phyloP scores from a whole-genome alignment of 2,329 filamentous ascomycete species.

The Blastomyces percursus region DNA sequence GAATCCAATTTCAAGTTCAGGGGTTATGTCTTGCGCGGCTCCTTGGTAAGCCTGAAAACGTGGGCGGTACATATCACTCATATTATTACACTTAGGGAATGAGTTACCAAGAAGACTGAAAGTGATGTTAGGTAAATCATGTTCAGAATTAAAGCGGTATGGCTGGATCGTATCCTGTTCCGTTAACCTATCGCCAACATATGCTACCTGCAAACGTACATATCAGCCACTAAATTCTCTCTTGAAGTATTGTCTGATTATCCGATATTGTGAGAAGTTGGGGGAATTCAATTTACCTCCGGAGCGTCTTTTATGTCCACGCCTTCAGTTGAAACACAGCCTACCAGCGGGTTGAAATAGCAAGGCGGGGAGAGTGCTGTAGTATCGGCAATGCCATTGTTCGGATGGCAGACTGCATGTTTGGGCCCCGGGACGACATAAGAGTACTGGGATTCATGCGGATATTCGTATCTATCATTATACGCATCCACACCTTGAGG shows the following conservation, averaged over 20 bases:
- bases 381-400: neutral
- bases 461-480: neutral
- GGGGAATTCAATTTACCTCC: neutral
- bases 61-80: constrained; percentile 10
- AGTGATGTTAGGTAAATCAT: neutral
- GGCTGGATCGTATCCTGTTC: neutral
- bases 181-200: neutral
- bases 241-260: neutral
- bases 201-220: neutral
- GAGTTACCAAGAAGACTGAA: constrained; percentile 9
- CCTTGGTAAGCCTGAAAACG: neutral
- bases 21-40: neutral
- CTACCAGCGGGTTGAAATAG: neutral
- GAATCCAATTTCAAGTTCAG: constrained; percentile 2
- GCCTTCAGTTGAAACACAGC: neutral
- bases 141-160: neutral
- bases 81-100: constrained; percentile 4
- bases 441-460: neutral
- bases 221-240: neutral
- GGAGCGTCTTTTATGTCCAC: neutral
- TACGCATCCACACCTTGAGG: neutral
- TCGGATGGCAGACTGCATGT: neutral
- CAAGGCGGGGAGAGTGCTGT: no score
- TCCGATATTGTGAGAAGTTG: neutral
- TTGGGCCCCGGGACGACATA: neutral